Evolutionary conservation across 352 stramenopile species (phyloP), one percentile per base, ranked within the genome.

Genomic region (Phytophthora macrochlamydospora): DNA sequence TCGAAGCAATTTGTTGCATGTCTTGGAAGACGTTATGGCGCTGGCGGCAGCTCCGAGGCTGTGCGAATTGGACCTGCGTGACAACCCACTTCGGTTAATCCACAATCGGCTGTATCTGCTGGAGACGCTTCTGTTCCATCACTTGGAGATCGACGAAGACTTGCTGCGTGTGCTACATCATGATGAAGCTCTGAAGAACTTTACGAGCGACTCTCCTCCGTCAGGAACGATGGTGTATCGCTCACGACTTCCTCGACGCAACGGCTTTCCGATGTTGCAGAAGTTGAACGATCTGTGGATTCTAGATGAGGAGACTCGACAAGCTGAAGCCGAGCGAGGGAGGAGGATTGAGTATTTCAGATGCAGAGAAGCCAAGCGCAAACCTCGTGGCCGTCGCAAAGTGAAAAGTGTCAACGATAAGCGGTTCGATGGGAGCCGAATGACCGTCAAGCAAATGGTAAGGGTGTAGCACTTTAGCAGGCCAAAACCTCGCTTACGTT

Each of bases 51-150:
- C 69, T 1, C 72, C 78, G 45, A 65, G 80, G n/a, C 56, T 94
- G 7, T 71, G 78, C 13, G 79, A 91, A 31, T 71, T 94, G 24
- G 73, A 92, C 48, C 11, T 91, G 12, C 48, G 54, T 9, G 50
- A 68, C 7, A 94, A 94, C 53, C 83, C 85, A 0, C 67, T 94
- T 32, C 79, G 83, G 1, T 61, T 94, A 7, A 62, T 79, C 18
- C 67, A 77, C 46, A 91, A 94, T 56, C 80, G 83, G 18, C 53
- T 94, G 14, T 94, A 94, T 56, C 62, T 91, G 28, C 67, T 94
- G 2, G 83, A 94, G 24, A 65, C 75, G 24, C 40, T 78, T 13
- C 70, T 92, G 3, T 86, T 87, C 8, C 50, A 67, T 0, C 57
- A 76, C 7, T n/a, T 58, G 0, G 56, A 51, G 18, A 62, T 76